phyloP scores from a whole-genome alignment of 192 early-diverging fungal genomes.

The Coemansia sp. region DNA sequence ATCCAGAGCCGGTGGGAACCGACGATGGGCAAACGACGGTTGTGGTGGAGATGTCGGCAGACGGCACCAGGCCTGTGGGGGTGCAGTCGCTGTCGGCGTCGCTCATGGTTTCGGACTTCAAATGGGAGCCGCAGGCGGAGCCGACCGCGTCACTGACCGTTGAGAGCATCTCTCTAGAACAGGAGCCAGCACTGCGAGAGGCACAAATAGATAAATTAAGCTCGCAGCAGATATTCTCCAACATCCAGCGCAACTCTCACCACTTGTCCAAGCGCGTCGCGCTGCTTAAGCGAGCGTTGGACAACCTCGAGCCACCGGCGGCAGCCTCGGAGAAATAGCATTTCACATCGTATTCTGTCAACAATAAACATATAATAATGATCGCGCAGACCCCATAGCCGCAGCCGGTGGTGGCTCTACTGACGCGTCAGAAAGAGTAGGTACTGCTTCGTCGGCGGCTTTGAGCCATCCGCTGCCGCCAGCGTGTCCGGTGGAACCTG shows the following conservation, averaged over 20 bases:
- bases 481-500: conserved; percentile 36
- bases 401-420: no score
- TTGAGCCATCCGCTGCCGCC: not conserved
- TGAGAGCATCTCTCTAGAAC: conserved; percentile 12
- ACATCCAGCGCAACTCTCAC: conserved; percentile 33
- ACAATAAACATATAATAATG: no score
- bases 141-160: conserved; percentile 12
- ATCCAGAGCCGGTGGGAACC: conserved; percentile 26
- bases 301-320: not conserved
- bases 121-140: conserved; percentile 14
- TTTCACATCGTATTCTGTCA: not conserved
- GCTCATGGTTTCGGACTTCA: conserved; percentile 34
- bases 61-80: conserved; percentile 11
- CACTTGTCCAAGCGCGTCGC: conserved; percentile 20
- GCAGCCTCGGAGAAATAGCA: no score
- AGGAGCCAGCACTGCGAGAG: not conserved
- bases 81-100: conserved; percentile 30
- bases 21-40: conserved; percentile 19
- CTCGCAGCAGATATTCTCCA: conserved; percentile 10
- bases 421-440: conserved; percentile 32
- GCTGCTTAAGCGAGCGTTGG: conserved; percentile 11
- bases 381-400: not conserved
- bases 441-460: conserved; percentile 9
- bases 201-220: not conserved
- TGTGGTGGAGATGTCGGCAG: conserved; percentile 34